Evolutionary conservation across 2,329 filamentous ascomycete genomes (phyloP).

Genomic region (Hymenoscyphus occultus): DNA sequence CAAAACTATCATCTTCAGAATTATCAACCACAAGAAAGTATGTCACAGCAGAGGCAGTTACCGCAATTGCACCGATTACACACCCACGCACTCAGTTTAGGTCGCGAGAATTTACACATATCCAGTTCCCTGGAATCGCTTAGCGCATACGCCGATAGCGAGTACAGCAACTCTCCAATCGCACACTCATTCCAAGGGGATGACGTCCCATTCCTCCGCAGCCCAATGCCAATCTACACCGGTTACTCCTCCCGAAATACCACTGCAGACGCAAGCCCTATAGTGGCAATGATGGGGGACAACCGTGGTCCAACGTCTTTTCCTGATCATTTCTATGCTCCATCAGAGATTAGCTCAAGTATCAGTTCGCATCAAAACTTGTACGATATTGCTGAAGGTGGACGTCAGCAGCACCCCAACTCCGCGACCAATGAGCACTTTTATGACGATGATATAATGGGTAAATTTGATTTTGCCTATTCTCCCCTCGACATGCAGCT

Average conservation of each 20-base stretch:
- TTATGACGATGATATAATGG: constrained; percentile 40
- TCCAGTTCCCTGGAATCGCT: constrained; percentile 48
- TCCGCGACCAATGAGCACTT: constrained; percentile 32
- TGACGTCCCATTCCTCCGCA: constrained; percentile 54
- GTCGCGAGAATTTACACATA: constrained; percentile 31
- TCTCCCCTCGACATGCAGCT: constrained; percentile 17
- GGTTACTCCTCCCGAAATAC: constrained; percentile 51
- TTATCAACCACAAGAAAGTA: constrained; percentile 25
- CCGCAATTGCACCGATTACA: constrained; percentile 50
- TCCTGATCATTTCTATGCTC: constrained; percentile 59
- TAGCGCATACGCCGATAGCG: constrained; percentile 50
- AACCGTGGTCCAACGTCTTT: constrained; percentile 56
- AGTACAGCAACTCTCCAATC: constrained; percentile 52
- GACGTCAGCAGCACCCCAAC: constrained; percentile 32
- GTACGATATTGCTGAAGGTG: constrained; percentile 44
- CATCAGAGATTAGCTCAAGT: constrained; percentile 59
- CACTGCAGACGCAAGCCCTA: constrained; percentile 54
- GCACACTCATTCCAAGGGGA: constrained; percentile 53
- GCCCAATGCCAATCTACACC: constrained; percentile 56
- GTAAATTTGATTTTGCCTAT: constrained; percentile 34
- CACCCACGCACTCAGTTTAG: constrained; percentile 45
- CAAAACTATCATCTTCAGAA: constrained; percentile 33
- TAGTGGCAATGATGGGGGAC: constrained; percentile 50
- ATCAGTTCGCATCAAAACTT: constrained; percentile 57
- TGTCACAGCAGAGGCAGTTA: constrained; percentile 38